Evolutionary conservation across 768 basidiomycete species (phyloP).

Genomic region (Tulasnella sp.): DNA sequence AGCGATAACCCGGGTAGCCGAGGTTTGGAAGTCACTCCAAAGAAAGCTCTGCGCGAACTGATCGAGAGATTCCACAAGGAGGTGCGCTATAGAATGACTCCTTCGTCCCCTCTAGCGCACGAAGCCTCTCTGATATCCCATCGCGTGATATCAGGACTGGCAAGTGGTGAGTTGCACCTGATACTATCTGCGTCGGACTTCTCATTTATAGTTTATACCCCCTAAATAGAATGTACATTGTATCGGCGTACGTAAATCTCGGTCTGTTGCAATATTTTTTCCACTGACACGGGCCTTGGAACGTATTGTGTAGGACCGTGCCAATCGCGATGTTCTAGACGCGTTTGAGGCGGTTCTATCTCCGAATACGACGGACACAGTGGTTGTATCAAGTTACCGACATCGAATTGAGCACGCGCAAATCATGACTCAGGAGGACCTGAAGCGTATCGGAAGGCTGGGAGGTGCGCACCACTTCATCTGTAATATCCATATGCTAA

Average conservation of each 20-base stretch:
- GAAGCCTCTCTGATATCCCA: neutral
- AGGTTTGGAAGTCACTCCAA: conserved; percentile 53
- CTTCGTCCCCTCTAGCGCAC: neutral
- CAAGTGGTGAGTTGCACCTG: conserved; percentile 56
- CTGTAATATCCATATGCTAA: neutral
- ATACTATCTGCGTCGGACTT: no score
- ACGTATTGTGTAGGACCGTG: conserved; percentile 44
- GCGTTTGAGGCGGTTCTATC: conserved; percentile 63
- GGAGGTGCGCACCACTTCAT: conserved; percentile 46
- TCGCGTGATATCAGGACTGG: conserved; percentile 41
- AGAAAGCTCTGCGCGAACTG: conserved; percentile 39
- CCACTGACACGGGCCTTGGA: neutral
- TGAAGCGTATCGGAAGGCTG: conserved; percentile 56
- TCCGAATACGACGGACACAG: neutral
- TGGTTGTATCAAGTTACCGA: conserved; percentile 27
- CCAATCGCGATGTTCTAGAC: conserved; percentile 73
- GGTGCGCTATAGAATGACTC: conserved; percentile 20
- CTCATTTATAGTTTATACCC: no score
- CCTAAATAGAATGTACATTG: conserved; percentile 67
- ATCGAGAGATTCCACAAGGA: conserved; percentile 57
- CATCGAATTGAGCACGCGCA: conserved; percentile 91
- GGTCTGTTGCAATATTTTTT: no score
- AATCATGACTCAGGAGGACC: conserved; percentile 61
- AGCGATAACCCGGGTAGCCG: conserved; percentile 59
- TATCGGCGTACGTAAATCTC: conserved; percentile 46